Evolutionary conservation across 2,329 filamentous ascomycete species (phyloP), one percentile per base, ranked within the genome.

Genomic region (Paecilomyces formosus): DNA sequence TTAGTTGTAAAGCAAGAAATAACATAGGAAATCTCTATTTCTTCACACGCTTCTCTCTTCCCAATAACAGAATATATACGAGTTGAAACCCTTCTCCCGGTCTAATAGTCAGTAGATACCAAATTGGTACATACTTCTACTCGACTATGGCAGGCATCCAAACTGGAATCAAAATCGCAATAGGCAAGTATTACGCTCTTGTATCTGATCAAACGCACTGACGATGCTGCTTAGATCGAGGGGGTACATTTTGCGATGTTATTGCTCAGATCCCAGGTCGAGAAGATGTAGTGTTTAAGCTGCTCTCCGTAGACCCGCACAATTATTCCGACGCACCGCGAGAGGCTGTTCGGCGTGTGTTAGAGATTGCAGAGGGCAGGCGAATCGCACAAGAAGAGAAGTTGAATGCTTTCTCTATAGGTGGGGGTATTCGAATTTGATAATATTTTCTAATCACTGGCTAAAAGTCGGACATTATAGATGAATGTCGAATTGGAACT

Each of bases 291-390:
- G 61, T 72, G 5, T 61, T 71, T 50, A 72, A 72, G 58, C 57
- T 72, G 2, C 56, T 72, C 15, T 72, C 70, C 2, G 68, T 68
- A 15, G 65, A 67, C 49, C 66, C 67, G 3, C 60, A 63, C 3
- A 65, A 72, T 33, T 72, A 71, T 56, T 53, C 63, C 26, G 70
- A 72, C 64, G 70, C 70, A 91, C 26, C 91, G 90, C 75, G 82
- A 88, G 66, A 96, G 92, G 74, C 91, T 88, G 62, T 91, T 91
- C 77, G 85, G 65, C 91, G 92, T 66, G 89, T 89, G 15, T 82
- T 96, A 75, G 67, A 72, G 49, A 61, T 59, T 8, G 64, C 65
- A 6, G 62, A 61, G 13, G 62, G 65, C 3, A 54, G 58, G 11
- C 22, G 61, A 2, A 61, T 66, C 51, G 63, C 67, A 1, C 55